phyloP scores from a whole-genome alignment of 768 basidiomycete genomes.

The Lactarius sanguifluus region DNA sequence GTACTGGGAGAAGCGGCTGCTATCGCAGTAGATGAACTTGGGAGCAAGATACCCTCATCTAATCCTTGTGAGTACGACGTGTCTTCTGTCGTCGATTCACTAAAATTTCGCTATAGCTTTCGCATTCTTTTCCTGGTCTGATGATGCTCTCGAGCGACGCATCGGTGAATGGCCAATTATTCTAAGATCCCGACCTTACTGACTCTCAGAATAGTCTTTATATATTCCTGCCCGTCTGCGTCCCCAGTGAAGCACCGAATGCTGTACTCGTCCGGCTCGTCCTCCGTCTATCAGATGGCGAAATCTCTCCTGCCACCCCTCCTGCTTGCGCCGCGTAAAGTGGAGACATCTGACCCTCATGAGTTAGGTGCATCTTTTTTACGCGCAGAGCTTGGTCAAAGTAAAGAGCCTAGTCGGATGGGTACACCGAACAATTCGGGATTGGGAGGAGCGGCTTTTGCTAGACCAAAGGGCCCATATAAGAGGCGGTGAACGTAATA shows the following conservation, averaged over 20 bases:
- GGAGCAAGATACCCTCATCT: slow-evolving; percentile 49
- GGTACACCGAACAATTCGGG: slow-evolving; percentile 29
- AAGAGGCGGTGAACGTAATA: slow-evolving; percentile 42
- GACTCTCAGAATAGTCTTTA: slow-evolving; percentile 58
- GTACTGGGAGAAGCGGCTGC: slow-evolving; percentile 44
- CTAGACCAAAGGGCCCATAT: slow-evolving; percentile 66
- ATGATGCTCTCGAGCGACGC: slow-evolving; percentile 50
- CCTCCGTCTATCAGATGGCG: slow-evolving; percentile 54
- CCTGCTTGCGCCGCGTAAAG: slow-evolving; percentile 53
- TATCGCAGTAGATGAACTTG: slow-evolving; percentile 45
- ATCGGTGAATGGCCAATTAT: slow-evolving; percentile 48
- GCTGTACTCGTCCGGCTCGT: slow-evolving; percentile 78
- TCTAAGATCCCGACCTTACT: slow-evolving; percentile 10
- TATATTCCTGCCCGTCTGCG: slow-evolving; percentile 84
- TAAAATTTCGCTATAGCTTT: slow-evolving; percentile 41
- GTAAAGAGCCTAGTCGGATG: slow-evolving; percentile 25
- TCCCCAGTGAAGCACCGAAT: slow-evolving; percentile 86
- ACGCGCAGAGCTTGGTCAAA: slow-evolving; percentile 52
- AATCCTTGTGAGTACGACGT: slow-evolving; percentile 51
- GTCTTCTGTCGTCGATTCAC: slow-evolving; percentile 20
- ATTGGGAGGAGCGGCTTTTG: slow-evolving; percentile 54
- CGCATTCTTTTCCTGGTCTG: slow-evolving; percentile 67
- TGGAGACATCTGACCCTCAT: slow-evolving; percentile 79
- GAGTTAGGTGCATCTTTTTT: slow-evolving; percentile 71
- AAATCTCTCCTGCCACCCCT: slow-evolving; percentile 50